Base-by-base conservation (phyloP, 257 asterid genomes). In the Marsdenia floribunda region DNA sequence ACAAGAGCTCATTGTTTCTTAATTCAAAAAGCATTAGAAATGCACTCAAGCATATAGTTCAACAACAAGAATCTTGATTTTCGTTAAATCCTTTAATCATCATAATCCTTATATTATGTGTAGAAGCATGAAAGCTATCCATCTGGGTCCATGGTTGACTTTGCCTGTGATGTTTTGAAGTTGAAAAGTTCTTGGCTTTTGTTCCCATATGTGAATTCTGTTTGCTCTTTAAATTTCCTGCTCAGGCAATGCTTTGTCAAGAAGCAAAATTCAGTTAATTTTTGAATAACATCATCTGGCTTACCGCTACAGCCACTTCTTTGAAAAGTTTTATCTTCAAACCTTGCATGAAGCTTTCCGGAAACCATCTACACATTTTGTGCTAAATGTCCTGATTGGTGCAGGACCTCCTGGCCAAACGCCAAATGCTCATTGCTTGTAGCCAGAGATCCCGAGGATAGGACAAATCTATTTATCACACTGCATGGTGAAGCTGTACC, bases 361-460 rank as follows among this genome's bases (percentile, higher is more conserved):
- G 42, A 66, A 44, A 4, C 52, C 82, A 44, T 42, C 65, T 1
- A 22, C 61, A 46, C 68, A 61, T 61, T 70, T 55, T 40, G 65
- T 44, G 40, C 65, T 69, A 79, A 75, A 46, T n/a, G 38, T 77
- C 59, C 57, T 76, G 59, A 74, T 75, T 74, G 42, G 58, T 86
- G 86, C 96, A 95, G 99, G 96, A 95, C 82, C 98, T 95, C 73
- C 84, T 83, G 69, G 93, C n/a, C 92, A 80, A 92, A 85, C 81
- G 80, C 97, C 76, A 90, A 83, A 81, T 92, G 99, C 88, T 92
- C 98, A 37, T 82, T 95, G 90, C 99, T 95, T 81, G 94, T 95
- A 22, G 88, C 98, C 68, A 95, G 87, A 84, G 98, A 95, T 82
- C 98, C 98, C 0, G 90, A 87, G 77, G 99, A 95, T 77, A 88